Evolutionary conservation across 495 filamentous ascomycete genomes (phyloP).

Genomic region (Xylaria curta): DNA sequence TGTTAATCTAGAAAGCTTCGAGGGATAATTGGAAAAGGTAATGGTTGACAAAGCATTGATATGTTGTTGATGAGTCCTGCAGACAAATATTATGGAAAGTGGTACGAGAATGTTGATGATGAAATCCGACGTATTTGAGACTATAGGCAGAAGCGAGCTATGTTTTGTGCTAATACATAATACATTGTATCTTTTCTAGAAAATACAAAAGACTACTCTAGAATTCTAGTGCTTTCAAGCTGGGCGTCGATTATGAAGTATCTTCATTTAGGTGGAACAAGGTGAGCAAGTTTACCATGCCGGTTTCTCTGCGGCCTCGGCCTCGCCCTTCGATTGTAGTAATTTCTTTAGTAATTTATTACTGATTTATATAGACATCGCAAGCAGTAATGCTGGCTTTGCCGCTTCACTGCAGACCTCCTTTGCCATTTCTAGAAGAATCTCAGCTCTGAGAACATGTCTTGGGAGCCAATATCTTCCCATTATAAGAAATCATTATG

Average conservation of each 20-base stretch:
- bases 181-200: constrained; percentile 62
- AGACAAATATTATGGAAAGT: constrained; percentile 71
- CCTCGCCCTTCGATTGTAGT: background rate
- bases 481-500: no score
- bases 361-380: background rate
- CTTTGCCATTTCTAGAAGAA: no score
- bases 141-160: constrained; percentile 70
- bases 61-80: constrained; percentile 64
- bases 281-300: background rate
- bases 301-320: background rate
- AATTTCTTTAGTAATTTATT: background rate
- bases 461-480: no score
- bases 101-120: constrained; percentile 77
- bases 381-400: constrained; percentile 59
- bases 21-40: no score
- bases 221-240: constrained; percentile 80
- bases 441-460: no score
- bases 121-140: constrained; percentile 71
- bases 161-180: constrained; percentile 77
- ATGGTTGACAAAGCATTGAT: no score
- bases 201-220: constrained; percentile 60
- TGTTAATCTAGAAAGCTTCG: constrained; percentile 62
- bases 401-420: no score
- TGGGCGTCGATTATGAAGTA: constrained; percentile 50
- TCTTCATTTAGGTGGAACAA: constrained; percentile 22